Evolutionary conservation across 2,329 filamentous ascomycete genomes (phyloP).

Genomic region (Trichophaea hybrida): DNA sequence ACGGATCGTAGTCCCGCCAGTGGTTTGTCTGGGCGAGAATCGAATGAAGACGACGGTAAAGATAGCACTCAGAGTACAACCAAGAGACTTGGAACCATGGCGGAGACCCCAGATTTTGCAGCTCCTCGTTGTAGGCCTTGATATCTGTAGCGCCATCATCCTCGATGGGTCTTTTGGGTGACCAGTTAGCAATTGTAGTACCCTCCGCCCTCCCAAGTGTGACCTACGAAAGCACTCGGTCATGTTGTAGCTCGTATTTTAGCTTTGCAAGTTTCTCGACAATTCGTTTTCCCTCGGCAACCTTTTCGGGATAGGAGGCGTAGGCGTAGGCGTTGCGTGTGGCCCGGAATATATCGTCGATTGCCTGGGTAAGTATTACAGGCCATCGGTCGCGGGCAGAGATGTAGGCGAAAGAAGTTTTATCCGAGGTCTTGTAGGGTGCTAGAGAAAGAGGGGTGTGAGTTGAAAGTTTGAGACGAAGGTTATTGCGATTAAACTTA

Average conservation of each 20-base stretch:
- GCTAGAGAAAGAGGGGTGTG: slow-evolving; percentile 36
- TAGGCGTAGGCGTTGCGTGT: slow-evolving; percentile 42
- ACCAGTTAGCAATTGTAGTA: background rate
- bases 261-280: slow-evolving; percentile 63
- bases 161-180: slow-evolving; percentile 16
- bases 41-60: slow-evolving; percentile 75
- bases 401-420: slow-evolving; percentile 69
- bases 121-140: slow-evolving; percentile 68
- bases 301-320: slow-evolving; percentile 48
- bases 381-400: slow-evolving; percentile 87
- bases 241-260: slow-evolving; percentile 92
- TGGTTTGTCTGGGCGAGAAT: slow-evolving; percentile 61
- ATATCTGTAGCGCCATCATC: slow-evolving; percentile 70
- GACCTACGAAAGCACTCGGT: slow-evolving; percentile 59
- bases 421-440: slow-evolving; percentile 64
- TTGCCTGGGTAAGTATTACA: slow-evolving; percentile 78
- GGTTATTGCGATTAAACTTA: slow-evolving; percentile 34
- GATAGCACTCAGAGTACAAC: slow-evolving; percentile 88
- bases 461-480: background rate
- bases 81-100: slow-evolving; percentile 77
- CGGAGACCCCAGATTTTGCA: slow-evolving; percentile 56
- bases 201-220: background rate
- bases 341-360: slow-evolving; percentile 83
- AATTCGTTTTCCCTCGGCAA: slow-evolving; percentile 72
- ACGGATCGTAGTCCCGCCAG: slow-evolving; percentile 87